These are phyloP conservation scores for Cordyceps cateniannulata DNA, from an alignment of 2,329 filamentous ascomycete genomes.

Conservation along the genomic window DNA sequence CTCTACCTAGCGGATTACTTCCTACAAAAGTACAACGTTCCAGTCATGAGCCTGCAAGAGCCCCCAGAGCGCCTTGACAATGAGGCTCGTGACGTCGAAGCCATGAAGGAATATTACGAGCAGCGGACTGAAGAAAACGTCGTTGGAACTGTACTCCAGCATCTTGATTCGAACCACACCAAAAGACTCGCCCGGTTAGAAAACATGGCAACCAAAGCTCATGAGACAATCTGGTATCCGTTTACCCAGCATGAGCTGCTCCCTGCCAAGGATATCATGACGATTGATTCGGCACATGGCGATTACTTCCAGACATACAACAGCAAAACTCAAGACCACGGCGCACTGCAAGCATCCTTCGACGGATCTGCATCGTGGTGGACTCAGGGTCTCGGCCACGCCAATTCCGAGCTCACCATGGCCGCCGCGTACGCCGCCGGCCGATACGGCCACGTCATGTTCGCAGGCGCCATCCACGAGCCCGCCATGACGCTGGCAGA, in stretches of 20 bases:
- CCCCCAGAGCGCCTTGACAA: constrained; percentile 47
- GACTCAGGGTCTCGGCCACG: constrained; percentile 82
- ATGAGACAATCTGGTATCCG: constrained; percentile 71
- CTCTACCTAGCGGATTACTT: constrained; percentile 65
- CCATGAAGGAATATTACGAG: constrained; percentile 60
- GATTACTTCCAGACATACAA: constrained; percentile 65
- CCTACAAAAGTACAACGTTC: constrained; percentile 47
- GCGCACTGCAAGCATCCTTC: constrained; percentile 58
- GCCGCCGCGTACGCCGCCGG: constrained; percentile 76
- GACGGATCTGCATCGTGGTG: constrained; percentile 88
- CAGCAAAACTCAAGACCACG: constrained; percentile 10
- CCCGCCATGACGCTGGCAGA: constrained; percentile 67
- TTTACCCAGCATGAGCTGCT: constrained; percentile 74
- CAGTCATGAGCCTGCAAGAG: constrained; percentile 48
- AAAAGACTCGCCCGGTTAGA: constrained; percentile 52
- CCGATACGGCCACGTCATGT: constrained; percentile 84
- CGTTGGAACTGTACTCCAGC: constrained; percentile 40
- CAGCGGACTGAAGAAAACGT: constrained; percentile 31
- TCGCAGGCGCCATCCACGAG: constrained; percentile 71
- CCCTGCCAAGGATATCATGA: constrained; percentile 54
- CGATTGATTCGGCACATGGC: constrained; percentile 74
- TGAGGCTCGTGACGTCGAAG: constrained; percentile 41
- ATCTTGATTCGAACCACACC: constrained; percentile 47
- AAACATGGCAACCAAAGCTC: constrained; percentile 54
- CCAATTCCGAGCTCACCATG: constrained; percentile 63